Conservation (phyloP, 2,329 filamentous ascomycete genomes). For the Sphaerulina populicola region DNA sequence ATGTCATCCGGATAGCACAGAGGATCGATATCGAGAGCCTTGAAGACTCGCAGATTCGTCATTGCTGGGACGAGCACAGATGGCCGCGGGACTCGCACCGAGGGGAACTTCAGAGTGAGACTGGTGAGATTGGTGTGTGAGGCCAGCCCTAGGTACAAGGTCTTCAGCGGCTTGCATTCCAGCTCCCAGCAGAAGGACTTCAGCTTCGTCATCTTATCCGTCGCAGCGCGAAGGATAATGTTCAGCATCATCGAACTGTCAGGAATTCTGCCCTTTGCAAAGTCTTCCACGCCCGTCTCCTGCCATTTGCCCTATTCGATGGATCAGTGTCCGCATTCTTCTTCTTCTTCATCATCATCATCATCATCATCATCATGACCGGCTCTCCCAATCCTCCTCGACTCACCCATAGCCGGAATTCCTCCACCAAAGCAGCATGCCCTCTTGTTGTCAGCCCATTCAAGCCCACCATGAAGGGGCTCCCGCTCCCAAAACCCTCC, state of each 20-base stretch:
- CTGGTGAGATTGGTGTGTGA: conserved; percentile 44
- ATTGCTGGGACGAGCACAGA: conserved; percentile 50
- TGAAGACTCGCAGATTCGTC: conserved; percentile 47
- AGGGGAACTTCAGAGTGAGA: conserved; percentile 50
- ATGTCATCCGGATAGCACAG: conserved; percentile 58
- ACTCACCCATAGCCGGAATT: conserved; percentile 39
- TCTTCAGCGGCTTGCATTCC: conserved; percentile 52
- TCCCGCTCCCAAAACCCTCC: conserved; percentile 54
- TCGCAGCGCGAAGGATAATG: conserved; percentile 50
- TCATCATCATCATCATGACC: too few species aligned
- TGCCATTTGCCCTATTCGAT: conserved; percentile 46
- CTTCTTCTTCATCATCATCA: too few species aligned
- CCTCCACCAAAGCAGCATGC: conserved; percentile 46
- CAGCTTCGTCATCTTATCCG: conserved; percentile 52
- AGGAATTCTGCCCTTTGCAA: conserved; percentile 52
- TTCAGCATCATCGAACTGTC: conserved; percentile 58
- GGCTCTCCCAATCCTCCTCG: background rate
- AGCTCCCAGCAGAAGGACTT: conserved; percentile 54
- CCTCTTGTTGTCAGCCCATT: conserved; percentile 53
- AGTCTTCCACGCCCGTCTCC: conserved; percentile 50
- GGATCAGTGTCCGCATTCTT: background rate
- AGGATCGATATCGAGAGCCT: conserved; percentile 53
- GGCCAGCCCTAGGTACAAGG: conserved; percentile 50
- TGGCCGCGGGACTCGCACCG: conserved; percentile 49
- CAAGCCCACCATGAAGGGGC: conserved; percentile 55